These are phyloP conservation scores for Linnemannia exigua DNA, from an alignment of 192 early-diverging fungal genomes.

Conservation along the genomic window DNA sequence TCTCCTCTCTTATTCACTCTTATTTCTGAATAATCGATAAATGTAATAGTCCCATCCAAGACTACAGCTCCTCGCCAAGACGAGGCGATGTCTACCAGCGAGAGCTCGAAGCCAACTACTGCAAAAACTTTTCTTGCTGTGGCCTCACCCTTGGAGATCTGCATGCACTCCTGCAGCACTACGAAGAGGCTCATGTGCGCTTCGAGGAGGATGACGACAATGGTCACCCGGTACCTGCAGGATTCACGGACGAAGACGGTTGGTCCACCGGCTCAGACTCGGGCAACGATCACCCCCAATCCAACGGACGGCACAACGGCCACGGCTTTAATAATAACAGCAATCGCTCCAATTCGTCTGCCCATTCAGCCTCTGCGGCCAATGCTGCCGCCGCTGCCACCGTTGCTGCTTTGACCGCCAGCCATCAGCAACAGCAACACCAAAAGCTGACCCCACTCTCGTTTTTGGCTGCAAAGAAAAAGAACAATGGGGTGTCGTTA, in stretches of 20 bases:
- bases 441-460: slow-evolving; percentile 47
- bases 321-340: not conserved
- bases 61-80: slow-evolving; percentile 51
- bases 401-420: slow-evolving; percentile 40
- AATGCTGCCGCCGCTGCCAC: slow-evolving; percentile 54
- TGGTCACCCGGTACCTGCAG: slow-evolving; percentile 45
- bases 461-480: slow-evolving; percentile 40
- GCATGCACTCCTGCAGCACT: slow-evolving; percentile 97
- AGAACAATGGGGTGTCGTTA: slow-evolving; percentile 38
- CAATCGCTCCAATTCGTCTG: not conserved
- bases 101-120: slow-evolving; percentile 91
- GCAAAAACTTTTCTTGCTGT: slow-evolving; percentile 96
- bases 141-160: slow-evolving; percentile 89
- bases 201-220: slow-evolving; percentile 82
- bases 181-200: slow-evolving; percentile 94
- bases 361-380: slow-evolving; percentile 3
- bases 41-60: slow-evolving; percentile 20
- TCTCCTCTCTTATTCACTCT: not conserved
- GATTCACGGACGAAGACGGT: slow-evolving; percentile 54
- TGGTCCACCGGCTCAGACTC: slow-evolving; percentile 45
- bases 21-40: not conserved
- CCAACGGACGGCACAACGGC: slow-evolving; percentile 3
- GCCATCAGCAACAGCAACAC: slow-evolving; percentile 33
- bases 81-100: slow-evolving; percentile 61
- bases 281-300: not conserved